phyloP scores from a whole-genome alignment of 2,329 filamentous ascomycete species.

The Fusarium proliferatum region DNA sequence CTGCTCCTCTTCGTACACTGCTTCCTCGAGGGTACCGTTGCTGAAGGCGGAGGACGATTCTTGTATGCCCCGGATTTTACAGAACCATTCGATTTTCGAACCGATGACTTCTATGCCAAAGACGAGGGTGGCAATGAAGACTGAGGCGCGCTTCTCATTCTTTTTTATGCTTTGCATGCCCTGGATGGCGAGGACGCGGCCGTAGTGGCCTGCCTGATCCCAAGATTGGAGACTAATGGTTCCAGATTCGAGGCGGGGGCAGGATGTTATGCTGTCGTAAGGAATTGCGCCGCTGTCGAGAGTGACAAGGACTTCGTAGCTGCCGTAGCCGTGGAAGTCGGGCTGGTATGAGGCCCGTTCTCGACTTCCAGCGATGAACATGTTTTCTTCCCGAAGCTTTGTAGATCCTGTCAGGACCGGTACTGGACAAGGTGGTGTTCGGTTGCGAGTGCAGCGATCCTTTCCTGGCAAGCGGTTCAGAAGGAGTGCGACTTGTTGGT shows the following conservation, averaged over 20 bases:
- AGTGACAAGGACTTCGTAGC: constrained; percentile 4
- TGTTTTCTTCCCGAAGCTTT: constrained; percentile 10
- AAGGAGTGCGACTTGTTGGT: constrained; percentile 15
- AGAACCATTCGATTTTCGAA: constrained; percentile 15
- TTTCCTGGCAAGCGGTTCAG: constrained; percentile 17
- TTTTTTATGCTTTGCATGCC: constrained; percentile 25
- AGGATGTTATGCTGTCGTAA: constrained; percentile 14
- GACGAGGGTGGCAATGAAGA: constrained; percentile 16
- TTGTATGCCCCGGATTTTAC: constrained; percentile 5
- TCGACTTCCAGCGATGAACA: constrained; percentile 18
- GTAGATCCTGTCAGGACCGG: constrained; percentile 1
- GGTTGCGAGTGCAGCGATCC: constrained; percentile 13
- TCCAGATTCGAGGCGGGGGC: background rate
- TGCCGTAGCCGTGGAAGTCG: constrained; percentile 6
- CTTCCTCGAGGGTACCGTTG: background rate
- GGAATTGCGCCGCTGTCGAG: constrained; percentile 13
- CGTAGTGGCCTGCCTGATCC: constrained; percentile 13
- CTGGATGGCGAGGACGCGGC: constrained; percentile 12
- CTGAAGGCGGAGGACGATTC: background rate
- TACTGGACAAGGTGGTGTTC: constrained; percentile 2
- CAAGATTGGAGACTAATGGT: constrained; percentile 6
- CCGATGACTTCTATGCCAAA: constrained; percentile 10
- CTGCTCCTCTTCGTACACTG: constrained; percentile 10
- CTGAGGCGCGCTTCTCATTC: constrained; percentile 17
- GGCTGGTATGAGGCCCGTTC: constrained; percentile 8